Base-by-base conservation (phyloP, 768 basidiomycete species). In the Hortiboletus flavorubellus region DNA sequence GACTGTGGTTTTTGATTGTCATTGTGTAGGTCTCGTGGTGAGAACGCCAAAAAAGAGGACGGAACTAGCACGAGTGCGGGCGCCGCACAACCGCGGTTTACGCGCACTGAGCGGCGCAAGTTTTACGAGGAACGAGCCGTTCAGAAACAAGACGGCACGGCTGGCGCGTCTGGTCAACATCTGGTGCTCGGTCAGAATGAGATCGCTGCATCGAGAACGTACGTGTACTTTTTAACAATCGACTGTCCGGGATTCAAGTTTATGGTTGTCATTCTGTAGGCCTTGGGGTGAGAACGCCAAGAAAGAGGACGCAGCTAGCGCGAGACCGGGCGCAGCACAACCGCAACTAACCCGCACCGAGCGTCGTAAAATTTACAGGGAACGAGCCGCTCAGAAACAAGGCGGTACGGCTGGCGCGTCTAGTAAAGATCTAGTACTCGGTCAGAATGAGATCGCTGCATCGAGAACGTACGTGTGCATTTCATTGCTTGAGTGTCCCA, bases 311-410 rank as follows among this genome's bases (percentile, higher is more conserved):
- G 73, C 59, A 6, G 69, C 70, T 11, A 66, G 60, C 10, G 59
- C 70, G 5, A 66, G 61, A 44, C 59, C 63, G 26, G 26, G 26
- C 53, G 58, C 66, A 40, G 15, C 16, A 31, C 76, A 77, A 62
- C 80, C 76, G 15, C 89, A 89, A 67, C 75, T 93, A 50, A 78
- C 80, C 14, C 84, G 93, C 35, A 73, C 80, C 1, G 86, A 95
- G 70, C 78, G 90, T 55, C 83, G 81, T 59, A 93, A 87, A 31
- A 71, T 89, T 65, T 94, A 94, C 82, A 93, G 89, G 80, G 86
- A 89, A 66, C 84, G 87, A 65, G 78, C 78, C 23, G 75, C 78
- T 4, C 4, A 50, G 68, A 78, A 65, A 76, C 80, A 66, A 64
- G 75, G 5, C 26, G 4, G 26, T 5, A 26, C 26, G 26, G 26